phyloP scores from a whole-genome alignment of 2,329 filamentous ascomycete genomes.

The Curvularia spicifera region DNA sequence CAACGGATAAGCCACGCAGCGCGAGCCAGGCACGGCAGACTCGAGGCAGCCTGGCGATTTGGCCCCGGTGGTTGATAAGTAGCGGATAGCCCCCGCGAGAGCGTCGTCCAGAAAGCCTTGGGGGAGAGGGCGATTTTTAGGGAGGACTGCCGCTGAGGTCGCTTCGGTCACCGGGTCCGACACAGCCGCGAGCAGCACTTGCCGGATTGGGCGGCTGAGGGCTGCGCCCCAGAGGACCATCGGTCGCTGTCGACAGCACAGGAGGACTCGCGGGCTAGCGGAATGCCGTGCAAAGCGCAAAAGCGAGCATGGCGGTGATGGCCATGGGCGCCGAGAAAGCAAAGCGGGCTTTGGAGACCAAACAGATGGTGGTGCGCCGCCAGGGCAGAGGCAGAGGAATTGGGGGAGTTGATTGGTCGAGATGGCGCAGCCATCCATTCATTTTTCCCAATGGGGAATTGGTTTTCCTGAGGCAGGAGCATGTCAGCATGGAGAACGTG shows the following conservation, averaged over 20 bases:
- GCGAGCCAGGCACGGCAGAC: conserved; percentile 31
- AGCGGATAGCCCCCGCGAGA: conserved; percentile 18
- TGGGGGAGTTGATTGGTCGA: conserved; percentile 16
- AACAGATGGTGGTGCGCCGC: conserved; percentile 32
- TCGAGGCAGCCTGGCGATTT: conserved; percentile 34
- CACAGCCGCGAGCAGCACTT: conserved; percentile 37
- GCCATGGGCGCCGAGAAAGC: conserved; percentile 11
- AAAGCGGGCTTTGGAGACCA: conserved; percentile 18
- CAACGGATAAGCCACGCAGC: conserved; percentile 25
- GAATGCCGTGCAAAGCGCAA: conserved; percentile 10
- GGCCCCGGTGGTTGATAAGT: conserved; percentile 35
- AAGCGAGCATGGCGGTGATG: conserved; percentile 4
- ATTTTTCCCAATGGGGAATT: conserved; percentile 22
- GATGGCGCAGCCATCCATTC: conserved; percentile 24
- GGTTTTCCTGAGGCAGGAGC: conserved; percentile 25
- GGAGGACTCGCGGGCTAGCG: conserved; percentile 4
- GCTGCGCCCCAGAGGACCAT: conserved; percentile 32
- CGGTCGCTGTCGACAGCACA: conserved; percentile 13
- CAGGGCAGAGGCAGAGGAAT: conserved; percentile 15
- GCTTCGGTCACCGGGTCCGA: conserved; percentile 35
- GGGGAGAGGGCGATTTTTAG: not conserved
- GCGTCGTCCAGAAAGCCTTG: conserved; percentile 28
- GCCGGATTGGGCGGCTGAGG: conserved; percentile 18
- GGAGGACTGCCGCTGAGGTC: conserved; percentile 1
- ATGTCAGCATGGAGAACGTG: conserved; percentile 7